Percentiles rank a stretch among this genome's conserved stretches.
Evolutionary conservation across 140 eudicot species (phyloP).

Genomic region (Stevia rebaudiana): DNA sequence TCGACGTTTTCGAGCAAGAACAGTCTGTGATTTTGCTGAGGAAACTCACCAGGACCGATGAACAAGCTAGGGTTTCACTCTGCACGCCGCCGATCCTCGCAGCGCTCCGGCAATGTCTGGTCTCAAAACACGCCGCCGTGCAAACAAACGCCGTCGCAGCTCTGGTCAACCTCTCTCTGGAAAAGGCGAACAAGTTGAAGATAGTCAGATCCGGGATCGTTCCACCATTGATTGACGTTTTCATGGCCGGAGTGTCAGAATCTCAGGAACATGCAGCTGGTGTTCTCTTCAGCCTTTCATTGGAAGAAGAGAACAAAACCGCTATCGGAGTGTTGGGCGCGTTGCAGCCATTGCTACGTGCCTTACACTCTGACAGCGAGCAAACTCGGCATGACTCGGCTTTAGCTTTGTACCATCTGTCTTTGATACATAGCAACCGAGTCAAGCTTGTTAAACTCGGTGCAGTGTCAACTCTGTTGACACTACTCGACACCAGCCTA

Average conservation of each 20-base stretch:
- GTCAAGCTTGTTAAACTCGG: conserved; percentile 62
- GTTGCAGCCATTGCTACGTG: conserved; percentile 67
- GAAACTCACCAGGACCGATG: conserved; percentile 54
- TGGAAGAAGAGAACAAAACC: conserved; percentile 69
- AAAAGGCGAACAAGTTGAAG: conserved; percentile 58
- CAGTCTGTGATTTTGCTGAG: conserved; percentile 52
- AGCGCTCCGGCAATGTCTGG: conserved; percentile 39
- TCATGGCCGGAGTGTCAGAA: conserved; percentile 55
- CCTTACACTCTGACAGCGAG: conserved; percentile 55
- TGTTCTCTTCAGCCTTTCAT: conserved; percentile 60
- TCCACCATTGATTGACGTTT: conserved; percentile 61
- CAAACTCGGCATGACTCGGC: conserved; percentile 82
- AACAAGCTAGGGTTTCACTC: conserved; percentile 48
- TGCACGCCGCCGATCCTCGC: conserved; percentile 53
- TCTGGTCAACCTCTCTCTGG: conserved; percentile 71
- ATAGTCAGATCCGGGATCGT: conserved; percentile 73
- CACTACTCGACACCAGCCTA: conserved; percentile 39
- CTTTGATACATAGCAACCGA: conserved; percentile 62
- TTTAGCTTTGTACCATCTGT: conserved; percentile 64
- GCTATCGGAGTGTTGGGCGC: conserved; percentile 95
- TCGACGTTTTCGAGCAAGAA: conserved; percentile 67
- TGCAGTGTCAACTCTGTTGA: conserved; percentile 46
- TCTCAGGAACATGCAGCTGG: conserved; percentile 90
- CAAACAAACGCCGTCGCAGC: conserved; percentile 81
- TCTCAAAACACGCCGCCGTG: conserved; percentile 52